Conservation (phyloP, 257 asterid species). For the Cordia subcordata region DNA sequence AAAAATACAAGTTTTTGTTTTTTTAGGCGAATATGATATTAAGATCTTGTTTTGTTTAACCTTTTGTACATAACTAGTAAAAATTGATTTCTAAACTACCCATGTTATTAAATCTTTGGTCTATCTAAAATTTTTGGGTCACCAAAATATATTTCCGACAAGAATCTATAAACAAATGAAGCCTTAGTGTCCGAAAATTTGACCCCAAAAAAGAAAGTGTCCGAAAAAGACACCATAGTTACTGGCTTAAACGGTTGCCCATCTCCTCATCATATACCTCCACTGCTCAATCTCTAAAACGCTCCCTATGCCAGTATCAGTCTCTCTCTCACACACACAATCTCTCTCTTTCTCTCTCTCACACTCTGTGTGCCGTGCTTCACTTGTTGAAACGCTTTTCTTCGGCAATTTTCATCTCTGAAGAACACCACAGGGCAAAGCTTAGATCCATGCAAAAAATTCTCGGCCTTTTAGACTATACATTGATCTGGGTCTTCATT, state of each 20-base stretch:
- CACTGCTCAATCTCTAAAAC: not conserved
- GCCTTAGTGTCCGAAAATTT: too few relatives aligned
- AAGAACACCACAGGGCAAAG: not conserved
- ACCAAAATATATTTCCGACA: too few relatives aligned
- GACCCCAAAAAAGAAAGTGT: too few relatives aligned
- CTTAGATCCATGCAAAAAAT: slow-evolving; percentile 3
- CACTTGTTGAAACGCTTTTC: slow-evolving; percentile 1
- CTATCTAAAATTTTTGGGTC: too few relatives aligned
- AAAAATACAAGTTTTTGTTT: too few relatives aligned
- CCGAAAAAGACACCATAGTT: not conserved
- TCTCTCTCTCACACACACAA: not conserved
- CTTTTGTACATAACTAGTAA: too few relatives aligned
- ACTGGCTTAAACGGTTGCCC: not conserved
- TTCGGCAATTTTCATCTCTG: not conserved
- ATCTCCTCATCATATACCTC: not conserved
- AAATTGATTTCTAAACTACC: too few relatives aligned
- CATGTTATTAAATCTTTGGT: too few relatives aligned
- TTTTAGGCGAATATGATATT: too few relatives aligned
- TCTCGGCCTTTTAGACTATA: not conserved
- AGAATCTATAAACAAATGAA: too few relatives aligned
- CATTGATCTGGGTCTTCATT: not conserved
- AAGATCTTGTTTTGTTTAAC: too few relatives aligned
- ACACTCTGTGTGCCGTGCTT: not conserved
- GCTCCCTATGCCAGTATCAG: not conserved
- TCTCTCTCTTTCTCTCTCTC: slow-evolving; percentile 4